phyloP scores from a whole-genome alignment of 1,139 yeast genomes.

The Yamadazyma conglobata region DNA sequence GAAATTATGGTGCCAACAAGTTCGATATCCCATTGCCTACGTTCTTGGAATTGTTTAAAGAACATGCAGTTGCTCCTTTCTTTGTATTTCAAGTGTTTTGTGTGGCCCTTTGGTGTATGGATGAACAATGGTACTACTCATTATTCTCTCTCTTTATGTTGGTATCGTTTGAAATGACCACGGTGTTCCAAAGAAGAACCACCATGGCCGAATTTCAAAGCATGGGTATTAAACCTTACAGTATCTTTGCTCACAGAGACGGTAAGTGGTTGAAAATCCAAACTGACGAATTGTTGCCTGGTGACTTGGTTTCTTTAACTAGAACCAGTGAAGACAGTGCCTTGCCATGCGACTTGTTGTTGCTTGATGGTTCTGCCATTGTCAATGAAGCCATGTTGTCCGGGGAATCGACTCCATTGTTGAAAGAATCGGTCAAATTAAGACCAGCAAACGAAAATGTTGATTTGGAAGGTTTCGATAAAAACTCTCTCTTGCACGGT shows the following conservation, averaged over 20 bases:
- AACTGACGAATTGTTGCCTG: slow-evolving; percentile 81
- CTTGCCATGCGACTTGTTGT: slow-evolving; percentile 89
- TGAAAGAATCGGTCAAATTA: slow-evolving; percentile 84
- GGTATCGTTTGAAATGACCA: slow-evolving; percentile 88
- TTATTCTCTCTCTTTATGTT: slow-evolving; percentile 89
- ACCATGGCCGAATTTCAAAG: slow-evolving; percentile 94
- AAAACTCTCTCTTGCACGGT: slow-evolving; percentile 87
- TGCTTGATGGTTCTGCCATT: slow-evolving; percentile 85
- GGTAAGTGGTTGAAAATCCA: slow-evolving; percentile 65
- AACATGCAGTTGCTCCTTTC: slow-evolving; percentile 98
- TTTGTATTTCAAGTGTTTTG: slow-evolving; percentile 95
- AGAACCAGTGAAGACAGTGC: slow-evolving; percentile 92
- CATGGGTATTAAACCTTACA: slow-evolving; percentile 95
- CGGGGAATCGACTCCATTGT: slow-evolving; percentile 95
- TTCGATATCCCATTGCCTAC: slow-evolving; percentile 97
- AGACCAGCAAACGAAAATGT: slow-evolving; percentile 71
- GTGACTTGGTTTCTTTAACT: slow-evolving; percentile 83
- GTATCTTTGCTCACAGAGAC: slow-evolving; percentile 69
- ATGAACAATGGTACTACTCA: slow-evolving; percentile 96
- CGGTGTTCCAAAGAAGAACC: slow-evolving; percentile 91
- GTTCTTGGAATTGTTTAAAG: slow-evolving; percentile 84
- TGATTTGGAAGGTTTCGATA: slow-evolving; percentile 80
- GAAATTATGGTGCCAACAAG: slow-evolving; percentile 77
- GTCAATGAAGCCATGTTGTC: slow-evolving; percentile 97
- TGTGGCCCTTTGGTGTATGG: slow-evolving; percentile 94